Conservation (phyloP, 169 alveolate species). For the Eimeria mitis region DNA sequence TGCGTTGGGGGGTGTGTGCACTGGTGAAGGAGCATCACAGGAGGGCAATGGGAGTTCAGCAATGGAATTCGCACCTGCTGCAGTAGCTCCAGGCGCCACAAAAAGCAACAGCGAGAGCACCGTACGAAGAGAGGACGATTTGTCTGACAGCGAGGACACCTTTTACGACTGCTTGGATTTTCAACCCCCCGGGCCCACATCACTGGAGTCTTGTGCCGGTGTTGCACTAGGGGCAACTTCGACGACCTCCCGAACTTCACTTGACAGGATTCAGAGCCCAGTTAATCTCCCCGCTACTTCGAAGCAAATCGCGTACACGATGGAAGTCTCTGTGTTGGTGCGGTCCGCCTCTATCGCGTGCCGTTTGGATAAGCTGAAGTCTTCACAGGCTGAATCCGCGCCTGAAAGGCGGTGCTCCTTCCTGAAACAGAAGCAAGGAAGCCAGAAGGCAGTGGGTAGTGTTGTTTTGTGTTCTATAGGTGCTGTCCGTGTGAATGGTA, state of each 20-base stretch:
- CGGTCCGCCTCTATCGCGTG: slow-evolving; percentile 18
- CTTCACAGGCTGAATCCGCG: neutral
- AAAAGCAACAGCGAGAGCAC: neutral
- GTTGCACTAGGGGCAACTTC: neutral
- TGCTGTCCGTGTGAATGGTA: neutral
- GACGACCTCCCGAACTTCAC: neutral
- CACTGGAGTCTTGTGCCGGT: neutral
- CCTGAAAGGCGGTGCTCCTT: neutral
- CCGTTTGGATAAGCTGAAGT: neutral
- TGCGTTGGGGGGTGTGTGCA: neutral
- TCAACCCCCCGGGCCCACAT: slow-evolving; percentile 6
- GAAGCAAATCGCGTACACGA: neutral
- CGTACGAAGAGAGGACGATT: neutral
- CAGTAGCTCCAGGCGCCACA: neutral
- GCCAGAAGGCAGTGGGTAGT: slow-evolving; percentile 9
- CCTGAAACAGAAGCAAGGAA: neutral
- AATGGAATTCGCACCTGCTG: neutral
- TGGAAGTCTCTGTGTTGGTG: slow-evolving; percentile 22
- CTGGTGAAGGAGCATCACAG: neutral
- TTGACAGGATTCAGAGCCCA: neutral
- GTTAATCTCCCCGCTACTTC: neutral
- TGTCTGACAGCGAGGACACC: neutral
- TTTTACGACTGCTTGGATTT: slow-evolving; percentile 50
- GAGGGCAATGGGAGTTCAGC: neutral
- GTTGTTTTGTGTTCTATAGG: slow-evolving; percentile 6